Evolutionary conservation across 768 basidiomycete species (phyloP).

Genomic region (Neoboletus subvelutipes): DNA sequence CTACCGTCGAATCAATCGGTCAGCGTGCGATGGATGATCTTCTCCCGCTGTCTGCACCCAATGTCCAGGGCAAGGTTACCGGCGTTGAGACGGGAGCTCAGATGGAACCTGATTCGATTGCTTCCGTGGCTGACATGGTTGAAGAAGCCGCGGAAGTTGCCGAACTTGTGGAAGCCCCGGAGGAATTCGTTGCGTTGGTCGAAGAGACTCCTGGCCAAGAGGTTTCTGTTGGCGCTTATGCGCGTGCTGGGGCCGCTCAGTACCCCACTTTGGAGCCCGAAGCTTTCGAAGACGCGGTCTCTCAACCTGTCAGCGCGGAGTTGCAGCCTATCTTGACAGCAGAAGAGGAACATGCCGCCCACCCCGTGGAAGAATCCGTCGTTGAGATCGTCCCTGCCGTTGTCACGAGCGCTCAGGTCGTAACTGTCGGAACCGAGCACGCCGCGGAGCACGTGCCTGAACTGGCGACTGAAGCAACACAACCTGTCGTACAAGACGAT

Average conservation of each 20-base stretch:
- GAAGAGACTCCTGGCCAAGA: conserved; percentile 19
- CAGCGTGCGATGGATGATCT: conserved; percentile 5
- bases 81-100: conserved; percentile 16
- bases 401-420: neutral
- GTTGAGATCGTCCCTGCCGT: neutral
- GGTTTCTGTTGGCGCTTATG: neutral
- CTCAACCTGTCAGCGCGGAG: conserved; percentile 7
- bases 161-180: conserved; percentile 12
- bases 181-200: conserved; percentile 11
- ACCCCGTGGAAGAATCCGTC: neutral
- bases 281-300: neutral
- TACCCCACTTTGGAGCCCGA: neutral
- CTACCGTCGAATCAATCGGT: conserved; percentile 7
- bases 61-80: neutral
- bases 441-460: conserved; percentile 7
- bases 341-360: neutral
- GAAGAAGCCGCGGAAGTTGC: conserved; percentile 13
- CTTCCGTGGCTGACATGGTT: neutral
- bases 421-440: neutral
- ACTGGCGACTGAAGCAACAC: neutral
- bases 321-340: neutral
- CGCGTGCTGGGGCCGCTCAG: neutral
- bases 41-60: neutral
- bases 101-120: neutral
- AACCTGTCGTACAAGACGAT: neutral